Conservation (phyloP, 2,329 filamentous ascomycete genomes). For the Neofusicoccum cordaticola region DNA sequence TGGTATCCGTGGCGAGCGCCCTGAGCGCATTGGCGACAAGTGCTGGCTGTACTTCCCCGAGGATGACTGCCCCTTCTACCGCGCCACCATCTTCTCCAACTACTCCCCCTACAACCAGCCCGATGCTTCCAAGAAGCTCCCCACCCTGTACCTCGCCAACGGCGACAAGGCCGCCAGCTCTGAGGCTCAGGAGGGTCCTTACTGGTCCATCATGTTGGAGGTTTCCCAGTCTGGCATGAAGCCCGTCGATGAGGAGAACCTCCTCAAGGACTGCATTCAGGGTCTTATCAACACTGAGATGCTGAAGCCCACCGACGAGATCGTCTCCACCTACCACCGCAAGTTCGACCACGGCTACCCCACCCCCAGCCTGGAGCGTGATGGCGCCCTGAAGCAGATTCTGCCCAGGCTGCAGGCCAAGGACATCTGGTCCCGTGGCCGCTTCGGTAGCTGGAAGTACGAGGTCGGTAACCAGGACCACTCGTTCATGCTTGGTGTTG, state of each 20-base stretch:
- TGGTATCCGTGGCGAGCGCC: conserved; percentile 84
- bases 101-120: conserved; percentile 99
- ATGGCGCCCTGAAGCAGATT: conserved; percentile 87
- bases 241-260: conserved; percentile 80
- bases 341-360: conserved; percentile 98
- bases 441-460: conserved; percentile 97
- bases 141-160: conserved; percentile 80
- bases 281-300: conserved; percentile 97
- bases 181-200: conserved; percentile 80
- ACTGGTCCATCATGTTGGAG: conserved; percentile 99
- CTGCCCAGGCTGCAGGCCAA: conserved; percentile 87
- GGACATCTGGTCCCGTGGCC: conserved; percentile 92
- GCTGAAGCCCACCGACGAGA: conserved; percentile 86
- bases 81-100: conserved; percentile 99
- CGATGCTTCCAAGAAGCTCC: conserved; percentile 73
- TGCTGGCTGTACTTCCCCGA: conserved; percentile 99
- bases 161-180: conserved; percentile 74
- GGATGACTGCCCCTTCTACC: conserved; percentile 98
- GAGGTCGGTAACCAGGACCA: conserved; percentile 60
- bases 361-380: conserved; percentile 89
- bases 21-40: conserved; percentile 97
- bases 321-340: conserved; percentile 97
- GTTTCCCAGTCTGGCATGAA: conserved; percentile 95
- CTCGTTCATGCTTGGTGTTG: conserved; percentile 95
- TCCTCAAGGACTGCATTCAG: conserved; percentile 89